Conservation (phyloP, 495 filamentous ascomycete genomes). For the Penicillium manginii region DNA sequence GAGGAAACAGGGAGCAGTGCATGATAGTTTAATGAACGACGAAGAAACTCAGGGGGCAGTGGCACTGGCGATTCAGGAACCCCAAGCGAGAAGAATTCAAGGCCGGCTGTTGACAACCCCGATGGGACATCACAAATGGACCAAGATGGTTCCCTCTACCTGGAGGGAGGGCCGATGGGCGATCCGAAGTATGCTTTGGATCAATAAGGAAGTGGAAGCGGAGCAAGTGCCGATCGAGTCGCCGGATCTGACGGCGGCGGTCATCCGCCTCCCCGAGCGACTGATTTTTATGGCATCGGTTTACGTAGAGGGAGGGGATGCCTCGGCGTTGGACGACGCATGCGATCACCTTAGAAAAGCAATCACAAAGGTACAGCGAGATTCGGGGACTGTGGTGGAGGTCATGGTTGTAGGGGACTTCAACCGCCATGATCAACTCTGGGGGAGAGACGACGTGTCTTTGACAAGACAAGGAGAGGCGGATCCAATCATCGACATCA, state of each 20-base stretch:
- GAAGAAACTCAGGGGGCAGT: constrained; percentile 17
- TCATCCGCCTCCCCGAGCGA: constrained; percentile 25
- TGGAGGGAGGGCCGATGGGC: constrained; percentile 29
- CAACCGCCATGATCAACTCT: constrained; percentile 41
- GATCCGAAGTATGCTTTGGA: constrained; percentile 37
- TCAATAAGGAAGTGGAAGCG: constrained; percentile 31
- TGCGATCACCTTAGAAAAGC: constrained; percentile 21
- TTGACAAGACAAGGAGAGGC: constrained; percentile 35
- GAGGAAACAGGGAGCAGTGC: constrained; percentile 29
- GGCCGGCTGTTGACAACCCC: constrained; percentile 26
- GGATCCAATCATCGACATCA: constrained; percentile 39
- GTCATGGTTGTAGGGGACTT: constrained; percentile 37
- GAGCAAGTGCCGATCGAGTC: constrained; percentile 31
- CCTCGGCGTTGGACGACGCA: constrained; percentile 11
- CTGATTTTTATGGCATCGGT: constrained; percentile 31
- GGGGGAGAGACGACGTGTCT: constrained; percentile 40
- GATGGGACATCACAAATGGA: constrained; percentile 35
- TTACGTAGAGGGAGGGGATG: constrained; percentile 28
- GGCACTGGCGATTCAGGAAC: constrained; percentile 31
- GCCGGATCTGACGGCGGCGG: constrained; percentile 31
- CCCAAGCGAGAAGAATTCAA: constrained; percentile 30
- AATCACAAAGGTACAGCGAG: constrained; percentile 17
- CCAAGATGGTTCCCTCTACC: constrained; percentile 30
- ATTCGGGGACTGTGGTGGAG: constrained; percentile 21
- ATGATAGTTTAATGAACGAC: constrained; percentile 37